phyloP scores from a whole-genome alignment of 169 alveolate genomes.

The Plasmodium ovale region DNA sequence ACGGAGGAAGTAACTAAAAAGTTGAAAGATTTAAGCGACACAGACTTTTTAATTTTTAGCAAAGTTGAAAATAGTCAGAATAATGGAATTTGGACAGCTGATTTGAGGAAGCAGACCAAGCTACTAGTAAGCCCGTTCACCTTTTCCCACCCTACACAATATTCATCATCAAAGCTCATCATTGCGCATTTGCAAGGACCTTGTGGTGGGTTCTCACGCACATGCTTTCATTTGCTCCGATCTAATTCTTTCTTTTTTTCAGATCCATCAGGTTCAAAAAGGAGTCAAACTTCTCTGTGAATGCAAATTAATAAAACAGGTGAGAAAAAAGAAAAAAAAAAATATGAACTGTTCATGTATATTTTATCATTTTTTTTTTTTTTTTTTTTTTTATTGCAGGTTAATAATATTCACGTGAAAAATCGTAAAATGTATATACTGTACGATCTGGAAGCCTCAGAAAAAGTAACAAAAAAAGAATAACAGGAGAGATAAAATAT shows the following conservation, averaged over 20 bases:
- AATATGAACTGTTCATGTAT: conserved; percentile 11
- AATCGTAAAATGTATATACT: conserved; percentile 92
- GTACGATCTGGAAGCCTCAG: conserved; percentile 91
- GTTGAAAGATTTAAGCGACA: conserved; percentile 86
- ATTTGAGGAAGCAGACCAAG: conserved; percentile 90
- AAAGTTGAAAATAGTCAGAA: conserved; percentile 93
- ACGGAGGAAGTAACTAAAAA: conserved; percentile 87
- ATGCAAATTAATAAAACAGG: conserved; percentile 86
- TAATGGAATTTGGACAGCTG: conserved; percentile 94
- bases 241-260: conserved; percentile 4
- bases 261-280: conserved; percentile 91
- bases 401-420: conserved; percentile 91
- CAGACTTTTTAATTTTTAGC: conserved; percentile 91
- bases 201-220: background rate
- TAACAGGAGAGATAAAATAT: background rate
- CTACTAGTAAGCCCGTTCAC: conserved; percentile 74
- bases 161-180: background rate
- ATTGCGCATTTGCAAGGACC: background rate
- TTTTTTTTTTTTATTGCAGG: conserved; percentile 36
- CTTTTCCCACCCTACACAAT: too few relatives aligned
- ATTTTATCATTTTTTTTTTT: background rate
- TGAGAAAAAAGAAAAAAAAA: conserved; percentile 9
- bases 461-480: conserved; percentile 81
- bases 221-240: background rate
- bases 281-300: conserved; percentile 90